Percentiles rank a stretch among this genome's conserved stretches.
phyloP scores from a whole-genome alignment of 331 rosid genomes.

The Telfairia occidentalis region DNA sequence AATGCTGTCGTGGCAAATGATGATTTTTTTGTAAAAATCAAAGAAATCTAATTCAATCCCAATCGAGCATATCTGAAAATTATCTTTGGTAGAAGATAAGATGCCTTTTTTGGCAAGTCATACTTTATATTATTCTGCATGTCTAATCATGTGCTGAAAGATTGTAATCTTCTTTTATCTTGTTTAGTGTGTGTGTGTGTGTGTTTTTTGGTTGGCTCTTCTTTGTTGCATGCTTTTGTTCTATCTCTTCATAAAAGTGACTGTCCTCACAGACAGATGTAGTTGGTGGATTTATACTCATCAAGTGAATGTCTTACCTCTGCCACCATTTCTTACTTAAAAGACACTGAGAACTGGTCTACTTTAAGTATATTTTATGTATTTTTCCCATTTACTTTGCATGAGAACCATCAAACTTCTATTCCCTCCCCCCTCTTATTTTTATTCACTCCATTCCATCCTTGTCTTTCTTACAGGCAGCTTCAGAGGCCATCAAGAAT shows the following conservation, averaged over 20 bases:
- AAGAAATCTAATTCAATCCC: not conserved
- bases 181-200: not conserved
- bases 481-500: conserved; percentile 63
- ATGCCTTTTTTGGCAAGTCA: not conserved
- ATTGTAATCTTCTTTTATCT: conserved; percentile 1
- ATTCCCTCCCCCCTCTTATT: not conserved
- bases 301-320: not conserved
- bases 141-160: not conserved
- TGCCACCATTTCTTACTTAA: not conserved
- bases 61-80: not conserved
- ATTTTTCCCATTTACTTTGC: not conserved
- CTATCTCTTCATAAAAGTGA: too few relatives aligned
- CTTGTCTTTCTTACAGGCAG: conserved; percentile 36
- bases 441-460: not conserved
- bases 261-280: not conserved
- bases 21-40: not conserved
- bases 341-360: not conserved
- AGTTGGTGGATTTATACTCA: not conserved
- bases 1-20: not conserved
- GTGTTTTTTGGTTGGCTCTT: conserved; percentile 1
- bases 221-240: not conserved
- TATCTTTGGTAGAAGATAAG: conserved; percentile 2
- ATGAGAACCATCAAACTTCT: not conserved
- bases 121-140: conserved; percentile 10
- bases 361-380: not conserved